These are phyloP conservation scores for Mycena metata DNA, from an alignment of 768 basidiomycete species.

Conservation along the genomic window DNA sequence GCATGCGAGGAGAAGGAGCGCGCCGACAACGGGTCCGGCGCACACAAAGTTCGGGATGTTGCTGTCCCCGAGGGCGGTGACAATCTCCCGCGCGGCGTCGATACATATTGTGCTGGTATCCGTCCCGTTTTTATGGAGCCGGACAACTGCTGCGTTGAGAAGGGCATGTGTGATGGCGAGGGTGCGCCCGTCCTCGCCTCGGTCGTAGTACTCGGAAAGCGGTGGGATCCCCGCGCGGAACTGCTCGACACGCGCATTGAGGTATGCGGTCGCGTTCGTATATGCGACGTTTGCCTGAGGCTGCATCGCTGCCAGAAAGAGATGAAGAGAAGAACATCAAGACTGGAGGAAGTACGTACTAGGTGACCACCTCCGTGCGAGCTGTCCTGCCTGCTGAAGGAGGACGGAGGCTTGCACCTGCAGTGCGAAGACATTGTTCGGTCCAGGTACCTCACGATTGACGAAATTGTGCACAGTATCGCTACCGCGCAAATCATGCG, in stretches of 20 bases:
- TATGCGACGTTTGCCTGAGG: constrained; percentile 32
- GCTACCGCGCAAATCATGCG: constrained; percentile 19
- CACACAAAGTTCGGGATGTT: constrained; percentile 26
- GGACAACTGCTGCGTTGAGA: constrained; percentile 34
- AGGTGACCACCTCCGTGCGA: constrained; percentile 32
- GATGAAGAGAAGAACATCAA: background rate
- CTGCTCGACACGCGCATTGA: constrained; percentile 34
- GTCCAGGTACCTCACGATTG: constrained; percentile 24
- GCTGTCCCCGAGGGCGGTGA: constrained; percentile 31
- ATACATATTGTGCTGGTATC: constrained; percentile 18
- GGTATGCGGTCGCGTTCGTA: constrained; percentile 24
- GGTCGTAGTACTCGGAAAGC: constrained; percentile 23
- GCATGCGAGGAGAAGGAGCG: constrained; percentile 37
- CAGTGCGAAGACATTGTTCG: constrained; percentile 19
- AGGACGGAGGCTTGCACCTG: constrained; percentile 38
- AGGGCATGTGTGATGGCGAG: constrained; percentile 37
- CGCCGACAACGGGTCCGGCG: constrained; percentile 36
- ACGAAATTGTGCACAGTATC: constrained; percentile 31
- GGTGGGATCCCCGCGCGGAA: constrained; percentile 31
- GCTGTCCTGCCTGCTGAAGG: constrained; percentile 34
- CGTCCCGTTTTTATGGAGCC: constrained; percentile 36
- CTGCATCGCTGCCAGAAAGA: constrained; percentile 20
- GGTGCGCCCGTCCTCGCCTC: constrained; percentile 22
- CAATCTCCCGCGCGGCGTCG: constrained; percentile 35
- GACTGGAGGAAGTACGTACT: constrained; percentile 14